Percentiles rank a stretch among this genome's conserved stretches.
These are phyloP conservation scores for Ligustrum vulgare DNA, from an alignment of 257 asterid species.

Conservation along the genomic window DNA sequence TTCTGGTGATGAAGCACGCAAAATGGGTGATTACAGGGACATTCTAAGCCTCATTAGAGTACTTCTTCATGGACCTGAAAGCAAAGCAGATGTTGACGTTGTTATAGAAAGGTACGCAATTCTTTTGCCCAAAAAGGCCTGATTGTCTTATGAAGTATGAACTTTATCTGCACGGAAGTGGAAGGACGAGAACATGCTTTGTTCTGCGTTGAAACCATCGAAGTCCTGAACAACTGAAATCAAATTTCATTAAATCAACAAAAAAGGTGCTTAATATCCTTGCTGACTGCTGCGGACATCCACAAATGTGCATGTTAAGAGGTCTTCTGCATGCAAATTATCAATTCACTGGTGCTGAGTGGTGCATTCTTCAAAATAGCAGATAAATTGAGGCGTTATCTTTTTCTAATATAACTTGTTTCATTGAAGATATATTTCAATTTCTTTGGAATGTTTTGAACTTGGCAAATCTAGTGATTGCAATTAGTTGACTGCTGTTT, in stretches of 20 bases:
- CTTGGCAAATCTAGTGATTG: not conserved
- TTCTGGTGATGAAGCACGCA: constrained; percentile 67
- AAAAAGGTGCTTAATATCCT: not conserved
- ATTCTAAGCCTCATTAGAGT: constrained; percentile 91
- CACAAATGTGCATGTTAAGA: not conserved
- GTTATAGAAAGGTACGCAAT: constrained; percentile 69
- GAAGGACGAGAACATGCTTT: constrained; percentile 19
- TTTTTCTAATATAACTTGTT: not conserved
- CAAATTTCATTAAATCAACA: not conserved
- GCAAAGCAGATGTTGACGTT: constrained; percentile 82
- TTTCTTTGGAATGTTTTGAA: not conserved
- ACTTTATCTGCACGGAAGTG: constrained; percentile 14
- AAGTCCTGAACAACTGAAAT: constrained; percentile 4
- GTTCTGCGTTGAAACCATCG: constrained; percentile 19
- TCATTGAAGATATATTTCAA: not conserved
- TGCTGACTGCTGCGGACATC: not conserved
- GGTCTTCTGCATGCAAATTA: not conserved
- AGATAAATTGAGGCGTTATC: not conserved
- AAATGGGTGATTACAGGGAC: constrained; percentile 88
- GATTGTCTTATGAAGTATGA: constrained; percentile 5
- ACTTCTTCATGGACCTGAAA: constrained; percentile 94
- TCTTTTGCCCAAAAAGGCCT: constrained; percentile 13
- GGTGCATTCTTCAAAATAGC: not conserved
- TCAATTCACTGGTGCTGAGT: not conserved
- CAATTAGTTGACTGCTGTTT: not conserved